Conservation (phyloP, 2,329 filamentous ascomycete species). For the Hypoxylon sp. region DNA sequence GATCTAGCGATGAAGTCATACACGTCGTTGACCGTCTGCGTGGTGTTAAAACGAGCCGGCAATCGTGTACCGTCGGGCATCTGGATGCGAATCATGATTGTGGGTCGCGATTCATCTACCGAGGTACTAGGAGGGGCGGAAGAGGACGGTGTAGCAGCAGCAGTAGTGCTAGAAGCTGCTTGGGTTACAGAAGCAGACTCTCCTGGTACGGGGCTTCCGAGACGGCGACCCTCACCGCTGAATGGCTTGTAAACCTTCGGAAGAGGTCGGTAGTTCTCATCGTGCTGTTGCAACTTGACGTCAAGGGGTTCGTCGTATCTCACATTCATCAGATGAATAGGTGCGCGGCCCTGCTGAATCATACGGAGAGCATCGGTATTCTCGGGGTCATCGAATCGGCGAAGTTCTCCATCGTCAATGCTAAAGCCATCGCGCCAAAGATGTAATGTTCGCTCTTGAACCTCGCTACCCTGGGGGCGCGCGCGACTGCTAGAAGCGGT, state of each 20-base stretch:
- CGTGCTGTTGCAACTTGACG: slow-evolving; percentile 82
- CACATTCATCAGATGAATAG: slow-evolving; percentile 84
- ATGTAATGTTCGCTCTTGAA: slow-evolving; percentile 79
- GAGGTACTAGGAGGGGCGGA: slow-evolving; percentile 46
- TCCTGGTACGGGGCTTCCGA: slow-evolving; percentile 84
- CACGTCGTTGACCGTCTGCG: slow-evolving; percentile 82
- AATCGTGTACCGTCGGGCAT: slow-evolving; percentile 83
- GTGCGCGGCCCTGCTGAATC: slow-evolving; percentile 83
- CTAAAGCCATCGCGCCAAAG: slow-evolving; percentile 90
- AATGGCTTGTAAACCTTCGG: slow-evolving; percentile 86
- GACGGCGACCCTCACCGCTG: slow-evolving; percentile 76
- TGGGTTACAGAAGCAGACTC: slow-evolving; percentile 57
- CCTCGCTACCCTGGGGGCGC: slow-evolving; percentile 59
- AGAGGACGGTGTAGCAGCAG: slow-evolving; percentile 51
- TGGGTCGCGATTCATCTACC: slow-evolving; percentile 77
- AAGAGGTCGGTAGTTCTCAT: slow-evolving; percentile 79
- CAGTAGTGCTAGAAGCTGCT: slow-evolving; percentile 53
- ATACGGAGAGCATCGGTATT: slow-evolving; percentile 80
- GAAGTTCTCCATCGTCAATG: slow-evolving; percentile 84
- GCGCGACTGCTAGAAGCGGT: slow-evolving; percentile 50
- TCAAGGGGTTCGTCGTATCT: slow-evolving; percentile 81
- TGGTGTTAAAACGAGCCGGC: slow-evolving; percentile 85
- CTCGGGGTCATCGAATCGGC: slow-evolving; percentile 82
- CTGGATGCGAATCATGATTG: slow-evolving; percentile 80
- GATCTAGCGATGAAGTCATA: slow-evolving; percentile 81